A percentile compares a stretch with the other conserved stretches of the same genome.
These are phyloP conservation scores for Amauroascus niger DNA, from an alignment of 2,329 filamentous ascomycete genomes.

Conservation along the genomic window DNA sequence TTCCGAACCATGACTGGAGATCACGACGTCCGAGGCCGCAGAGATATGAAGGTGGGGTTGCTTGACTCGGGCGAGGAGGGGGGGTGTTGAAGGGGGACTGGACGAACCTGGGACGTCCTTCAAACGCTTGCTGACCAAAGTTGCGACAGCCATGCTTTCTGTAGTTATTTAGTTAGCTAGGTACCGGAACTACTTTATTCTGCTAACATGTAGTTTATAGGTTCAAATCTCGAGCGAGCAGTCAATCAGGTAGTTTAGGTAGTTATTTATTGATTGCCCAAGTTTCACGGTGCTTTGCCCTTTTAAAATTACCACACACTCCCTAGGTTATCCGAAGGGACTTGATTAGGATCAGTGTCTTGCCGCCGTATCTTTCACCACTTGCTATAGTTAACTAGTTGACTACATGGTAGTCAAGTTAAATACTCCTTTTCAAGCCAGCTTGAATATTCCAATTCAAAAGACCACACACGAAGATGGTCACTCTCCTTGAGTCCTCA, in stretches of 20 bases:
- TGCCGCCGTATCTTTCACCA: neutral
- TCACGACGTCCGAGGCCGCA: neutral
- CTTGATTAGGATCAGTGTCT: neutral
- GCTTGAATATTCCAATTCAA: no score
- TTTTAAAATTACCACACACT: neutral
- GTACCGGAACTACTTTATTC: no score
- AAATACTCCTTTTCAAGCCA: no score
- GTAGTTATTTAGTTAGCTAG: no score
- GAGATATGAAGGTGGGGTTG: neutral
- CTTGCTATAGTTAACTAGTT: no score
- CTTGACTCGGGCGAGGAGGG: no score
- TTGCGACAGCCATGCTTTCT: conserved; percentile 28
- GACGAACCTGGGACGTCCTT: conserved; percentile 32
- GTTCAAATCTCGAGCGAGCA: no score
- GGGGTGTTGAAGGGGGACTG: neutral
- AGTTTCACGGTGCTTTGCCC: neutral
- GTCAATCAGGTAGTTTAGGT: no score
- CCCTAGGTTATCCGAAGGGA: neutral
- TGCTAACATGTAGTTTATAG: no score
- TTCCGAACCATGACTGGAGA: neutral
- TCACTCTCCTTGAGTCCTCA: no score
- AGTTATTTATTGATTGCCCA: neutral
- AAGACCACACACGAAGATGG: no score
- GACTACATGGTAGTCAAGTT: no score
- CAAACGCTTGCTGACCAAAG: conserved; percentile 30